Percentiles rank a stretch among this genome's conserved stretches.
Conservation (phyloP, 169 alveolate genomes). For the Ichthyophthirius multifiliis region DNA sequence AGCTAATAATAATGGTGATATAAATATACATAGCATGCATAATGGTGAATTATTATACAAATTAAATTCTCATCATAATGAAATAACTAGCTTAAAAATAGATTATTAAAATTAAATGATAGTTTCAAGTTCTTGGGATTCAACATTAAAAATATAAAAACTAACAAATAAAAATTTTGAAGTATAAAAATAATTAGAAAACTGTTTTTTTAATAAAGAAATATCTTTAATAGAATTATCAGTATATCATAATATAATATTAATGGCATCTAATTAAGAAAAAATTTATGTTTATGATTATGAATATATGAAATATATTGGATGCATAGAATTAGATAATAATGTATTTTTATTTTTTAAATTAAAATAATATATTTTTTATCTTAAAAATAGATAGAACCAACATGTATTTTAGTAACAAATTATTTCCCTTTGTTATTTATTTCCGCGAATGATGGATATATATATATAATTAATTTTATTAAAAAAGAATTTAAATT, state of each 20-base stretch:
- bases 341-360: not conserved
- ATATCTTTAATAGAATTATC: not conserved
- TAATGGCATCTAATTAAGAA: not conserved
- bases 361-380: not conserved
- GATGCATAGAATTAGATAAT: not conserved
- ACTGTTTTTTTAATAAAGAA: constrained; percentile 1
- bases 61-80: not conserved
- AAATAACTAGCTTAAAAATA: not conserved
- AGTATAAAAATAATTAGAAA: not conserved
- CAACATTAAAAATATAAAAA: not conserved
- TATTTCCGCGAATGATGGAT: not conserved
- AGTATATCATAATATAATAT: not conserved
- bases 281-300: not conserved
- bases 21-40: not conserved
- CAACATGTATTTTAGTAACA: not conserved
- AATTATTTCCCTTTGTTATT: not conserved
- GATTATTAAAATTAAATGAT: not conserved
- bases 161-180: not conserved
- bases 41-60: not conserved
- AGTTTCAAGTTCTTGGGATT: not conserved
- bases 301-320: not conserved
- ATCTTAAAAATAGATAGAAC: not conserved
- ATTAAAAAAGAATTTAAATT: not conserved
- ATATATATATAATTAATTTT: not conserved
- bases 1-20: not conserved